Evolutionary conservation across 2,329 filamentous ascomycete species (phyloP).

Genomic region (Venturia nashicola): DNA sequence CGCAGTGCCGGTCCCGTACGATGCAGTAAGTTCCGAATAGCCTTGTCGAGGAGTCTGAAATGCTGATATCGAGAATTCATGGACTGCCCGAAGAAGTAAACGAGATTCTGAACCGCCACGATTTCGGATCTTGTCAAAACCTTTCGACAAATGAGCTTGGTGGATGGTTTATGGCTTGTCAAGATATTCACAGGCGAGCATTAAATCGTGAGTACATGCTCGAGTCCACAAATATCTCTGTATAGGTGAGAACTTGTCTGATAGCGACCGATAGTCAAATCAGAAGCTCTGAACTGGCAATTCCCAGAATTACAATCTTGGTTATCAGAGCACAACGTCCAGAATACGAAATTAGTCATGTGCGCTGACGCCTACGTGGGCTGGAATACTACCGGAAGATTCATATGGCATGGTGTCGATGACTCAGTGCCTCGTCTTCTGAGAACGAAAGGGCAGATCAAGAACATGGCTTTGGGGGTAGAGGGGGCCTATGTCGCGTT

Average conservation of each 20-base stretch:
- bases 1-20: background rate
- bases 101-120: background rate
- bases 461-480: background rate
- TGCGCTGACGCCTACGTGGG: background rate
- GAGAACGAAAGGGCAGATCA: background rate
- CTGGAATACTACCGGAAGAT: conserved; percentile 1
- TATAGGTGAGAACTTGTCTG: background rate
- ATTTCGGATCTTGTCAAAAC: background rate
- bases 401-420: conserved; percentile 2
- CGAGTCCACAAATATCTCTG: background rate
- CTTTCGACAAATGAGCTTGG: background rate
- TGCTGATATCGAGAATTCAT: background rate
- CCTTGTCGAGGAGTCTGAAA: background rate
- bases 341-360: background rate
- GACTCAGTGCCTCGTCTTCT: background rate
- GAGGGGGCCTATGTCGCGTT: background rate
- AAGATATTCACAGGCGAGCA: background rate
- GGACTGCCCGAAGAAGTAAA: background rate
- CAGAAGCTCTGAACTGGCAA: background rate
- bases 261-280: background rate
- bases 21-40: background rate
- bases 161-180: background rate
- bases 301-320: background rate
- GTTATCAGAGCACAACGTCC: background rate
- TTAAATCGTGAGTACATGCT: background rate